Evolutionary conservation across 176 grass and related monocot species (phyloP), one percentile per base, ranked within the genome.

Genomic region (Tuctoria greenei): DNA sequence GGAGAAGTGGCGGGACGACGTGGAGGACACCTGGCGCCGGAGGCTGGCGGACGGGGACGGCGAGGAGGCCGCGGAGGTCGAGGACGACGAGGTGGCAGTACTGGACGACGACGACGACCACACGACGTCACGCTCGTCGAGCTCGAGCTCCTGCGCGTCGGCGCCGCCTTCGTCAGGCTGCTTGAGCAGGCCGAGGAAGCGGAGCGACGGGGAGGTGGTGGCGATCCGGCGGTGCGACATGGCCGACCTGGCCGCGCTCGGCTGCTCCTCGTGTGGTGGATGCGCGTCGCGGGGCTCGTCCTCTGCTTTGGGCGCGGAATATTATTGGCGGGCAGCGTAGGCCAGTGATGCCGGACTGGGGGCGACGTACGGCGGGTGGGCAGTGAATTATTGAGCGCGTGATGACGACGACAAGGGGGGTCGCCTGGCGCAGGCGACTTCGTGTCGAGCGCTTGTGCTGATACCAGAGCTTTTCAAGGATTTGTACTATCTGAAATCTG

Each of bases 41-140:
- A 83, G 36, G 51, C 49, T 6, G 8, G 61, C 57, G 46, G 71
- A 73, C 31, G 72, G 84, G 26, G 64, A 73, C 8, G 85, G 79
- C 23, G 79, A 85, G 67, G 86, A 81, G 16, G 81, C 27, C 66
- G 85, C 84, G 34, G 86, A 83, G 45, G 49, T 47, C 1, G 84
- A 83, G 3, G 84, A 84, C 2, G 82, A 86, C 11, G 76, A 72
- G 11, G 85, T 65, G 4, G 60, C 18, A 45, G 79, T 54, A 6
- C 51, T 54, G 55, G 55, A 26, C 5, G 17, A 1, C 8, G 54
- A 57, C n/a, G n/a, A 31, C 31, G 86, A 96, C 92, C 92, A 96
- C 37, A 96, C 86, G 26, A 96, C 86, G 77, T 96, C 92, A 70
- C 65, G 85, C 78, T 96, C 92, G 64, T 96, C 92, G 46, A 96